Base-by-base conservation (phyloP, 2,329 filamentous ascomycete species). In the Colletotrichum shisoi region DNA sequence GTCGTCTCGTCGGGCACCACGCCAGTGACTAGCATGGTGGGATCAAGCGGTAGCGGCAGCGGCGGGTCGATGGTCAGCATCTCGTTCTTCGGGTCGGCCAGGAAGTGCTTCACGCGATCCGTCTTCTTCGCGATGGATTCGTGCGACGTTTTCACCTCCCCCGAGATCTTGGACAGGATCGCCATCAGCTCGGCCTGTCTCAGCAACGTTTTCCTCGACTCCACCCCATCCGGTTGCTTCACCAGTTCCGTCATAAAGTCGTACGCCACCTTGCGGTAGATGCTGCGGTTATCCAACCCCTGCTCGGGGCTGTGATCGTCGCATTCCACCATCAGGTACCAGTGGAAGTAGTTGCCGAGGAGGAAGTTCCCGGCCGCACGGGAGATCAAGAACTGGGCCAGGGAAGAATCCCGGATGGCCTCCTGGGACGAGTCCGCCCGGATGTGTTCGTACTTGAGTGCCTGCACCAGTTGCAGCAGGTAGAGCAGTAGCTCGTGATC, bases 261-360 rank as follows among this genome's bases (percentile, higher is more conserved):
- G 73, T 93, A 99, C 67, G 95, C 94, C 9, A 99, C 92, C 72
- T 94, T 93, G 34, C 92, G 90, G 77, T 97, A 99, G 19, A 98
- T 88, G 69, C 92, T 91, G 52, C 92, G 90, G 74, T 94, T 91
- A 63, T 89, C 88, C 4, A 87, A 83, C 24, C 88, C 85, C 72
- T 94, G 92, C 49, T 93, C 90, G 3, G 88, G 87, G 71, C 91
- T 93, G 67, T 84, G 83, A 76, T 97, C 94, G 72, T 96, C 93
- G 72, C 94, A 96, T 79, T 99, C 96, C 1, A 99, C 95, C 89
- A 97, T 97, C 2, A 99, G 84, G 77, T 98, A 99, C 95, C 95
- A 99, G 77, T 97, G 92, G 61, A 99, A 87, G 79, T 96, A 97
- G 76, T 96, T 99, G 37, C 94, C 95, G 1, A 99, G 85, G 67